These are phyloP conservation scores for Pythium phragmitis DNA, from an alignment of 352 stramenopile genomes.

Conservation along the genomic window DNA sequence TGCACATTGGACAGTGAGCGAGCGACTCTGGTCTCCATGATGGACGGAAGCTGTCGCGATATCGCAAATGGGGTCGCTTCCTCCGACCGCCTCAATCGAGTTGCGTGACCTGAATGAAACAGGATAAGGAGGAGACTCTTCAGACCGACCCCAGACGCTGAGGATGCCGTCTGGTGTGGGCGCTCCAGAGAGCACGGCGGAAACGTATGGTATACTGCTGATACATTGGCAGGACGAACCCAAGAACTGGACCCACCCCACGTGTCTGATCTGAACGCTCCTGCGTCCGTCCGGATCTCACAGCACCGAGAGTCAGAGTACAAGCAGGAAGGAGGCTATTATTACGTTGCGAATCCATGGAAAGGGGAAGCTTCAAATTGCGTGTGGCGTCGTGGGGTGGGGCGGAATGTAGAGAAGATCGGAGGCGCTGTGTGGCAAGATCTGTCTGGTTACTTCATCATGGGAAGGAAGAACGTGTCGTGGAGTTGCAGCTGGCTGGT, in stretches of 20 bases:
- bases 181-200: background rate
- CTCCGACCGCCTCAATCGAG: background rate
- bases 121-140: background rate
- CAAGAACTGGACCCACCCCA: background rate
- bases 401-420: background rate
- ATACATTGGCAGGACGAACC: background rate
- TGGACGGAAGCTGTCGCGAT: background rate
- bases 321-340: background rate
- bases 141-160: background rate
- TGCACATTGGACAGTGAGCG: constrained; percentile 47
- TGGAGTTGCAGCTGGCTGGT: background rate
- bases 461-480: background rate
- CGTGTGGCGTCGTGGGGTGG: background rate
- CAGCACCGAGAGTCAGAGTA: constrained; percentile 12
- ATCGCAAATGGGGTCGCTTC: background rate
- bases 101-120: background rate
- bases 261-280: constrained; percentile 15
- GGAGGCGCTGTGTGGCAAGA: no score
- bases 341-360: constrained; percentile 4
- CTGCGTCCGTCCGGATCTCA: background rate
- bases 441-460: background rate
- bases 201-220: background rate
- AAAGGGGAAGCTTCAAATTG: constrained; percentile 8
- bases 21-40: constrained; percentile 12
- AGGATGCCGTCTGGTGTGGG: background rate